A percentile compares a stretch with the other conserved stretches of the same genome.
Conservation (phyloP, 2,329 filamentous ascomycete genomes). For the Parafenestella ontariensis region DNA sequence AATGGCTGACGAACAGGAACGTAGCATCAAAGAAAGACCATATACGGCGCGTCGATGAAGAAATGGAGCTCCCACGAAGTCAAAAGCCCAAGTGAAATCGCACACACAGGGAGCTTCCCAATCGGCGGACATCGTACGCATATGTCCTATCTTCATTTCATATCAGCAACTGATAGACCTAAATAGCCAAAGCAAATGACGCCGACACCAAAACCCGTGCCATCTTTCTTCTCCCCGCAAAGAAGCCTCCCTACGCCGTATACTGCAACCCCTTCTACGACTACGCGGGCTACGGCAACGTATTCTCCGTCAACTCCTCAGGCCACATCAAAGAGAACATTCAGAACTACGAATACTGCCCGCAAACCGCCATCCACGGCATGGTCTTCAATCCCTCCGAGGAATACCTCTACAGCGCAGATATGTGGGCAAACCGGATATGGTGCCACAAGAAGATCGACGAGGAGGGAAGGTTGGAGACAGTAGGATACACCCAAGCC, state of each 20-base stretch:
- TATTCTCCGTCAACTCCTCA: constrained; percentile 67
- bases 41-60: constrained; percentile 93
- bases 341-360: constrained; percentile 76
- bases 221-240: constrained; percentile 84
- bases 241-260: constrained; percentile 78
- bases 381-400: constrained; percentile 81
- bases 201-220: constrained; percentile 81
- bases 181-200: constrained; percentile 69
- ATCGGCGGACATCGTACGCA: constrained; percentile 76
- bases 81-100: constrained; percentile 75
- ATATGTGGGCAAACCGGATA: constrained; percentile 78
- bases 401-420: constrained; percentile 79
- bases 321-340: constrained; percentile 69
- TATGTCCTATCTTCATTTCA: no score
- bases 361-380: constrained; percentile 76
- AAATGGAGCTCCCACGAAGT: constrained; percentile 87
- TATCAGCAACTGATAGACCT: constrained; percentile 7
- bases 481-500: constrained; percentile 76
- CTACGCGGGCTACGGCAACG: constrained; percentile 80
- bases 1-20: constrained; percentile 19
- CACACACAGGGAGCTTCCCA: constrained; percentile 73
- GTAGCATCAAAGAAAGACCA: constrained; percentile 80
- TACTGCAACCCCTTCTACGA: constrained; percentile 94
- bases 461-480: constrained; percentile 66
- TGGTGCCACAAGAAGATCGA: constrained; percentile 81